A percentile compares a stretch with the other conserved stretches of the same genome.
Evolutionary conservation across 345 rosid genomes (phyloP).

Genomic region (Aquilaria sinensis): DNA sequence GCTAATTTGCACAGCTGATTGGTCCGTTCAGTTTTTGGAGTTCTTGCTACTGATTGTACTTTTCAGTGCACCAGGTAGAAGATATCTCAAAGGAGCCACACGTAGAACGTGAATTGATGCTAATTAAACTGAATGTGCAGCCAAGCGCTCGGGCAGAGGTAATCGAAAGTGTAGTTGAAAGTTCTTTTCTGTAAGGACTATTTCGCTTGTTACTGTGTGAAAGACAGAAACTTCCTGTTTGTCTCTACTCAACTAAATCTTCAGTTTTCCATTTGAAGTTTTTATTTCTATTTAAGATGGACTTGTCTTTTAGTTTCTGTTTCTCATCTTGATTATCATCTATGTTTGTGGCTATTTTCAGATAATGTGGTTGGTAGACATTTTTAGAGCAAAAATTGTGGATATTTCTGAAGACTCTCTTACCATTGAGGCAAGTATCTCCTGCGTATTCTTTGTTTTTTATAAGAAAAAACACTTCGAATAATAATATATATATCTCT

Average conservation of each 20-base stretch:
- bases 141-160: slow-evolving; percentile 71
- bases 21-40: too few relatives aligned
- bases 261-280: too few relatives aligned
- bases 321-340: background rate
- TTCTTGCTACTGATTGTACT: too few relatives aligned
- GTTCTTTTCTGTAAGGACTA: too few relatives aligned
- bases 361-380: slow-evolving; percentile 92
- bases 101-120: slow-evolving; percentile 94
- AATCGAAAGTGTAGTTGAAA: background rate
- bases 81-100: slow-evolving; percentile 90
- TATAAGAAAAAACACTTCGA: background rate
- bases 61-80: slow-evolving; percentile 48
- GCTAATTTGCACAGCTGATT: too few relatives aligned
- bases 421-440: slow-evolving; percentile 67
- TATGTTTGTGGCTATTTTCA: slow-evolving; percentile 24
- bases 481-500: too few relatives aligned
- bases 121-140: slow-evolving; percentile 65
- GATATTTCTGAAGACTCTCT: slow-evolving; percentile 68
- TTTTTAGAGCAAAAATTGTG: slow-evolving; percentile 81
- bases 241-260: too few relatives aligned
- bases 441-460: background rate
- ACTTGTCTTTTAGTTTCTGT: background rate
- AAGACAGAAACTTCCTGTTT: too few relatives aligned
- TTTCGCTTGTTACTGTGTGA: too few relatives aligned
- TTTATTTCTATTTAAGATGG: background rate